Base-by-base conservation (phyloP, 345 rosid genomes). In the Eucalyptus shirleyi region DNA sequence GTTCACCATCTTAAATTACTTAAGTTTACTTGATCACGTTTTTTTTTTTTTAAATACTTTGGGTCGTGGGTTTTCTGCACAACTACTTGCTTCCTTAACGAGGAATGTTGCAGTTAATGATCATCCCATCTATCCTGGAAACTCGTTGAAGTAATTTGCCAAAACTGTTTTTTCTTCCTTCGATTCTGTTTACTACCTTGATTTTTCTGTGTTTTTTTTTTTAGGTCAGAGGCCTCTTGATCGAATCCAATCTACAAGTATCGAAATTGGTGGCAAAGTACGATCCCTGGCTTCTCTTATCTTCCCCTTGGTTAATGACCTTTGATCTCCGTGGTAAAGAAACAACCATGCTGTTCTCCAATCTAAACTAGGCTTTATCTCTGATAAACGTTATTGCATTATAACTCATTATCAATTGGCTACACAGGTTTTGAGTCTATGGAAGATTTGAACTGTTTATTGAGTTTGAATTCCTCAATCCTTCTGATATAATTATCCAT, bases 401-500 rank as follows among this genome's bases (percentile, higher is more conserved):
- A 18, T 53, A 0, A 53, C 56, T 53, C 56, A 53, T 3, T 53
- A 53, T 53, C 23, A 53, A 53, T 7, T 18, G 56, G 24, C 56
- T 53, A 18, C 56, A 53, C 56, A 53, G 0, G 56, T 53, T 53
- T 53, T 53, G 56, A 53, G 56, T 51, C 56, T 7, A 53, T 53
- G 56, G 56, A 53, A 53, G 56, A 53, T 53, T 53, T 19, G 30
- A 23, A 9, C 28, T 56, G 62, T 56, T 21, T 9, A 23, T 56
- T 8, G 13, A 56, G 62, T 56, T 56, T 56, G 30, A 56, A 56
- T 56, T 56, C 1, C 28, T 56, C 30, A 56, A 9, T 53, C 60
- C 6, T 55, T 55, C 0, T 55, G 0, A 55, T 55, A 2, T 55
- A 28, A 55, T 55, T 23, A 23, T 55, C 28, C 0, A 55, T 55